Evolutionary conservation across 169 alveolate genomes (phyloP).

Genomic region (Plasmodium gonderi): DNA sequence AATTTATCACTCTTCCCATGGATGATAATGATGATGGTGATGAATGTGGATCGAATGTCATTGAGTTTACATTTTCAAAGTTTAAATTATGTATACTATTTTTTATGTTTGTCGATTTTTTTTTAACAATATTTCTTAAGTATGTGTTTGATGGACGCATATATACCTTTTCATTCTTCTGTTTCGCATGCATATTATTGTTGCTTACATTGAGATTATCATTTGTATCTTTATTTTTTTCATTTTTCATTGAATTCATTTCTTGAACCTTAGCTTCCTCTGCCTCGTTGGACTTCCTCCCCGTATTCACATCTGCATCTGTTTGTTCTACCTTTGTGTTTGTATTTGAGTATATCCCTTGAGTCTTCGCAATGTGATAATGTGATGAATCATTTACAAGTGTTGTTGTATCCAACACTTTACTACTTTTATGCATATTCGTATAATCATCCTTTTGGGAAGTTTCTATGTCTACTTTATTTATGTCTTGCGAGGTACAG

Average conservation of each 20-base stretch:
- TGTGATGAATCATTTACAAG: no score
- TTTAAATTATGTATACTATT: constrained; percentile 53
- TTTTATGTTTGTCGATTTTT: constrained; percentile 28
- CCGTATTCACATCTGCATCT: neutral
- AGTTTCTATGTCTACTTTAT: no score
- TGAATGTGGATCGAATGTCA: constrained; percentile 29
- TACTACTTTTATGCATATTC: no score
- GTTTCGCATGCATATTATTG: neutral
- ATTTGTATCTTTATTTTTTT: no score
- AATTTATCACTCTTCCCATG: neutral
- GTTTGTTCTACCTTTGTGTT: neutral
- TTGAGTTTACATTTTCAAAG: constrained; percentile 26
- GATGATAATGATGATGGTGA: no score
- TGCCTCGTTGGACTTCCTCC: neutral
- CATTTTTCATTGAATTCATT: neutral
- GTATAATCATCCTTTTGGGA: no score
- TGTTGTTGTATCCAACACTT: no score
- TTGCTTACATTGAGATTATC: neutral
- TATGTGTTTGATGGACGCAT: constrained; percentile 20
- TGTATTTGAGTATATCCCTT: no score
- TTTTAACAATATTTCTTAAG: constrained; percentile 39
- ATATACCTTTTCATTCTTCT: neutral
- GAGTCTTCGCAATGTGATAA: no score
- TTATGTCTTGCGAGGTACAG: no score
- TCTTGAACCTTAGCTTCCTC: neutral